Evolutionary conservation across 2,329 filamentous ascomycete species (phyloP), one percentile per base, ranked within the genome.

Genomic region (Phyllosticta capitalensis): DNA sequence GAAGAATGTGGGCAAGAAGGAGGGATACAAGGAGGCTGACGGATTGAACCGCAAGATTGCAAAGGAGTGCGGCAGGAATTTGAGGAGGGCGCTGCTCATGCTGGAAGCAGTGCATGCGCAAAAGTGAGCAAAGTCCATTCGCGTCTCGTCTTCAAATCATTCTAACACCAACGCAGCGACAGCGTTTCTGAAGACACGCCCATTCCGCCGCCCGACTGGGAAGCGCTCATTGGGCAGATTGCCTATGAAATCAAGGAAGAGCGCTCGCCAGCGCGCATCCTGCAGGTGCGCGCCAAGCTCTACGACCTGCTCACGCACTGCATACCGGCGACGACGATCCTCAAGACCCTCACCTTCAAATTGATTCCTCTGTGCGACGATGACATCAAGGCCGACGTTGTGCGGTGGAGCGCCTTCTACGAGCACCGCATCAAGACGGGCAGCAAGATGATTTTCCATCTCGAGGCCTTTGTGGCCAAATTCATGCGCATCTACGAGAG

Each of bases 401-500:
- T 99, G 65, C 90, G 88, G 70, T 99, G 94, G 94, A 89, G 90
- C 4, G 92, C 94, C 0, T 97, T 96, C 69, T 99, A 95, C 73
- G 95, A 99, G 74, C 94, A 99, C 73, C 83, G 94, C 62, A 89
- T 97, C 75, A 89, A 89, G 71, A 88, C 88, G 66, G 94, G 94
- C 56, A 91, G 77, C 63, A 99, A 99, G 80, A 89, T 95, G 61
- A 97, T 99, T 63, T 99, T 99, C 75, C 95, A 99, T 70, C 78
- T 99, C 3, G 95, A 99, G 75, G 94, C 94, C 3, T 99, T 99
- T 74, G 94, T 99, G 61, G 92, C 92, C 61, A 97, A 96, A 77
- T 96, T 97, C 72, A 97, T 99, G 92, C 84, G 92, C 66, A 84
- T 97, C 65, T 83, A 92, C 64, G 94, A 99, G 78, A 92, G 91